Conservation (phyloP, 352 stramenopile genomes). For the Globisporangium rhizosaccharum region DNA sequence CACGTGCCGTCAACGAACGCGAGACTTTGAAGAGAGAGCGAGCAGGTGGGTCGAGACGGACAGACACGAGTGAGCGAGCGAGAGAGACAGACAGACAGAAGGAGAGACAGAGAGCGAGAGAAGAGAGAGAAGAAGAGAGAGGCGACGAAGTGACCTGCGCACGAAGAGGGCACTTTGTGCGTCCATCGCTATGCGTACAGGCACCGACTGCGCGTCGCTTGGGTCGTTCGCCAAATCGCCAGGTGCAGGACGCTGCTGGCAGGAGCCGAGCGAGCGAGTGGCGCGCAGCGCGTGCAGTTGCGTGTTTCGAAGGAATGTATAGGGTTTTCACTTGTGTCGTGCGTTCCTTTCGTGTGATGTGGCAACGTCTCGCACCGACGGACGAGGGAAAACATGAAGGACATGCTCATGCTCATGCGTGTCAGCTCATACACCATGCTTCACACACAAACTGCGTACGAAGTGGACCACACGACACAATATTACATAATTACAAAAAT, state of each 20-base stretch:
- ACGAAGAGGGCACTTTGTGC: conserved; percentile 1
- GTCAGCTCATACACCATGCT: not conserved
- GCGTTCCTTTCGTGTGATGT: not conserved
- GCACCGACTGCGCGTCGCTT: not conserved
- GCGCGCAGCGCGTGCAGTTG: not conserved
- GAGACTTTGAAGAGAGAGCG: conserved; percentile 2
- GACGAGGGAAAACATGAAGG: too few species aligned
- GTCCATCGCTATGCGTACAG: conserved; percentile 7
- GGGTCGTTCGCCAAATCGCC: not conserved
- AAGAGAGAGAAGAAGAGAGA: conserved; percentile 1
- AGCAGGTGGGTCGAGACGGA: conserved; percentile 1
- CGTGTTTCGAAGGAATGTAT: conserved; percentile 7
- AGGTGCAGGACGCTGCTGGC: not conserved
- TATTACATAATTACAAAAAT: too few species aligned
- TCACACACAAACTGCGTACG: too few species aligned
- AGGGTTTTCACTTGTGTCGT: not conserved
- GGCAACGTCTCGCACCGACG: too few species aligned
- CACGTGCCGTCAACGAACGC: not conserved
- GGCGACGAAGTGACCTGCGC: not conserved
- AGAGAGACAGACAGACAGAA: conserved; percentile 10
- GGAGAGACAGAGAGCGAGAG: conserved; percentile 8
- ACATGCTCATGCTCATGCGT: not conserved
- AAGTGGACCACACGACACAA: too few species aligned
- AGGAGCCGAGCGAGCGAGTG: not conserved
- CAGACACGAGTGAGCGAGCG: conserved; percentile 7